phyloP scores from a whole-genome alignment of 345 rosid genomes.

The Eutrema yunnanense region DNA sequence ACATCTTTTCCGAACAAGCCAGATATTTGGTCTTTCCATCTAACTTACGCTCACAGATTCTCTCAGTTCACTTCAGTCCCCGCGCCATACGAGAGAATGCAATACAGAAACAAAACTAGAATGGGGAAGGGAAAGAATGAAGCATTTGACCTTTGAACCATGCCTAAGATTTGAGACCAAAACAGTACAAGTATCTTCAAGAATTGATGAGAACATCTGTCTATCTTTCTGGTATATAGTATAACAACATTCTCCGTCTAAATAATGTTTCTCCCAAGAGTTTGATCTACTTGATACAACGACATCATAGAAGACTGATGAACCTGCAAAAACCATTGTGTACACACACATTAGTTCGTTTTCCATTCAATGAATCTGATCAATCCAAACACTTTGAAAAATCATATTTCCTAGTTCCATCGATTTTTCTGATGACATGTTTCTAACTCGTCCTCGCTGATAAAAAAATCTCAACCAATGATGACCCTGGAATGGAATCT shows the following conservation, averaged over 20 bases:
- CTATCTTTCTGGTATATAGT: conserved; percentile 13
- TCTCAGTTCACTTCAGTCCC: neutral
- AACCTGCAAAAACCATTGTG: conserved; percentile 9
- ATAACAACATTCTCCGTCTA: conserved; percentile 22
- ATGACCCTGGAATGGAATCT: neutral
- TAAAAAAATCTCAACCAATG: neutral
- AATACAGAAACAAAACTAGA: conserved; percentile 17
- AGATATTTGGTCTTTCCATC: conserved; percentile 2
- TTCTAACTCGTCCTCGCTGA: neutral
- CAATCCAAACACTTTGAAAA: neutral
- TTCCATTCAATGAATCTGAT: neutral
- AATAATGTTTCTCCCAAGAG: conserved; percentile 18
- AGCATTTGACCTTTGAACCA: conserved; percentile 5
- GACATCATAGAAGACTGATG: neutral
- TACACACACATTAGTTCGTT: neutral
- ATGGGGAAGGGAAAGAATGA: conserved; percentile 3
- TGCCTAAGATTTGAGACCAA: conserved; percentile 19
- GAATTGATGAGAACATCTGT: conserved; percentile 21
- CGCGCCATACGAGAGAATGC: neutral
- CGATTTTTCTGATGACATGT: neutral
- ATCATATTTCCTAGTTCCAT: neutral
- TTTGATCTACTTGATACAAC: conserved; percentile 22
- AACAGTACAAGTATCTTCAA: conserved; percentile 23
- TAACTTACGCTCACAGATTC: neutral
- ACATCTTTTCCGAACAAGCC: conserved; percentile 16